A percentile compares a stretch with the other conserved stretches of the same genome.
These are phyloP conservation scores for Voacanga thouarsii DNA, from an alignment of 257 asterid genomes.

Conservation along the genomic window DNA sequence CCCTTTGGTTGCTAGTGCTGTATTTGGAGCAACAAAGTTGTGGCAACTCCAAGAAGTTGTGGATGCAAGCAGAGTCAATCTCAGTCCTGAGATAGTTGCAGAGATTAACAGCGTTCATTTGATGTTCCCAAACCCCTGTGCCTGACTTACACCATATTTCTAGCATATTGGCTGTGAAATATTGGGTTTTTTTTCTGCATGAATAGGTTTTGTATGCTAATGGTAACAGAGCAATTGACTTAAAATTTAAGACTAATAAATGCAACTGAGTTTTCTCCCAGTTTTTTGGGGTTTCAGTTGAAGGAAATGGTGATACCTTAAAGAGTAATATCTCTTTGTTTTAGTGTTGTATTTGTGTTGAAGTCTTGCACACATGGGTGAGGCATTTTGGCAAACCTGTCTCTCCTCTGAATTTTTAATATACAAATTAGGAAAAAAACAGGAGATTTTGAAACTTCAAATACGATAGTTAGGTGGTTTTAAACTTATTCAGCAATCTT, in stretches of 20 bases:
- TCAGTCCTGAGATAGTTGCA: slow-evolving; percentile 49
- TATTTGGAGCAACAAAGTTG: slow-evolving; percentile 77
- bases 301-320: not conserved
- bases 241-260: too few relatives aligned
- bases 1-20: slow-evolving; percentile 72
- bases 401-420: too few relatives aligned
- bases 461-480: too few relatives aligned
- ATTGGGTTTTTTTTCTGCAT: not conserved
- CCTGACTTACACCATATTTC: slow-evolving; percentile 18
- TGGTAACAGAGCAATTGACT: too few relatives aligned
- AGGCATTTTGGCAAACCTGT: too few relatives aligned
- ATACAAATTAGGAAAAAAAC: too few relatives aligned
- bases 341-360: too few relatives aligned
- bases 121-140: slow-evolving; percentile 66
- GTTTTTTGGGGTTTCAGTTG: not conserved
- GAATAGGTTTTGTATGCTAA: too few relatives aligned
- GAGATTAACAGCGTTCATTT: slow-evolving; percentile 63
- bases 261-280: not conserved
- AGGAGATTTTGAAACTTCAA: too few relatives aligned
- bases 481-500: too few relatives aligned
- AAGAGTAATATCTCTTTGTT: not conserved
- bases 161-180: not conserved
- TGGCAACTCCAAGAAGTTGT: slow-evolving; percentile 80
- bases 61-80: slow-evolving; percentile 52
- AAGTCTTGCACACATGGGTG: too few relatives aligned